Conservation (phyloP, 495 filamentous ascomycete genomes). For the Podospora australis region DNA sequence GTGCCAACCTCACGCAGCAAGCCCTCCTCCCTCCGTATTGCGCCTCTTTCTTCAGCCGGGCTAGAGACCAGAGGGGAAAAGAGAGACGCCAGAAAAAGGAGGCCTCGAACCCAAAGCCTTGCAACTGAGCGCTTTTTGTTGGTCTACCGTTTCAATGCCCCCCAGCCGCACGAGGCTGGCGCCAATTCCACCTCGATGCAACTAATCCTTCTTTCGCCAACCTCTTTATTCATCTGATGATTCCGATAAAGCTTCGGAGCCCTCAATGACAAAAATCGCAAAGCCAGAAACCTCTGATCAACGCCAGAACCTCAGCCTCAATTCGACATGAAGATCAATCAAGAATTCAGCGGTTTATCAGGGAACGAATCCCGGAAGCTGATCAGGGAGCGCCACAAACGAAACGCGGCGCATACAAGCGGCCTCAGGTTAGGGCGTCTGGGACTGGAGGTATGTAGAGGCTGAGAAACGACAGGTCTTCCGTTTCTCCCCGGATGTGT, state of each 20-base stretch:
- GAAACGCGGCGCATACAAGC: background rate
- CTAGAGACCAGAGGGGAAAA: background rate
- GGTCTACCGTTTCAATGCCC: background rate
- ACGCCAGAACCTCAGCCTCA: no score
- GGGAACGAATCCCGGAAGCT: no score
- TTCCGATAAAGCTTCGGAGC: no score
- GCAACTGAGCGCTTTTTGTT: background rate
- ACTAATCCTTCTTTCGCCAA: no score
- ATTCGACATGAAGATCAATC: no score
- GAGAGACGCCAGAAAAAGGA: background rate
- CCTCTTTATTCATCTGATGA: no score
- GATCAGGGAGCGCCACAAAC: no score
- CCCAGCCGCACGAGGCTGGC: background rate
- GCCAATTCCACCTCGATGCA: no score
- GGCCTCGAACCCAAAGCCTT: conserved; percentile 1
- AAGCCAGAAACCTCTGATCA: no score
- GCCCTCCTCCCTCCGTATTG: background rate
- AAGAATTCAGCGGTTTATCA: no score
- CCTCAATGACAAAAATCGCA: no score
- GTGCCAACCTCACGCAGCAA: background rate
- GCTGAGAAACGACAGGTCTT: background rate
- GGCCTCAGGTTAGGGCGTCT: background rate
- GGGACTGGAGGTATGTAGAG: background rate
- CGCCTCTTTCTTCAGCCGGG: background rate
- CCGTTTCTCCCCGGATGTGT: background rate